Conservation (phyloP, 2,329 filamentous ascomycete species). For the Fusarium sp. region DNA sequence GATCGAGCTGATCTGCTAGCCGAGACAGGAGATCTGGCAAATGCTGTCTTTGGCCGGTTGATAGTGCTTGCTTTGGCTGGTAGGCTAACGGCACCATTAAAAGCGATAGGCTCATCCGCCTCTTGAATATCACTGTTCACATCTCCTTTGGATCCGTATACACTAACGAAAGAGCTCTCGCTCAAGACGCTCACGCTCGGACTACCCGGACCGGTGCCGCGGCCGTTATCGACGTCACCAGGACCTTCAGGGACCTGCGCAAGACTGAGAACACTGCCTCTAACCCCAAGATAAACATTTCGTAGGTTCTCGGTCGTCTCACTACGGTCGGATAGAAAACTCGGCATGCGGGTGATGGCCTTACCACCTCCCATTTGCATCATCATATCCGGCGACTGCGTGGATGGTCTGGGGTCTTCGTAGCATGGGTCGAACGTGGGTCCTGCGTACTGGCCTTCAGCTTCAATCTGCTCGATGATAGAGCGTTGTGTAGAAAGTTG, state of each 20-base stretch:
- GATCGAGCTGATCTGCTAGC: slow-evolving; percentile 43
- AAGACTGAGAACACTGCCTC: slow-evolving; percentile 64
- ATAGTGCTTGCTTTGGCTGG: slow-evolving; percentile 36
- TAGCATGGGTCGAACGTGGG: slow-evolving; percentile 51
- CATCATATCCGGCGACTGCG: slow-evolving; percentile 32
- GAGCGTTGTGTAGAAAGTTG: slow-evolving; percentile 66
- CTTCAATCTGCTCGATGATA: slow-evolving; percentile 66
- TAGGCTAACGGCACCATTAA: slow-evolving; percentile 47
- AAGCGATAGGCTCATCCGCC: slow-evolving; percentile 51
- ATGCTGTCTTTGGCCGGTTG: slow-evolving; percentile 42
- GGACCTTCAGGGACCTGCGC: slow-evolving; percentile 61
- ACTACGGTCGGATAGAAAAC: slow-evolving; percentile 72
- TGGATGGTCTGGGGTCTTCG: slow-evolving; percentile 40
- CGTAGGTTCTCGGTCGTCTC: slow-evolving; percentile 72
- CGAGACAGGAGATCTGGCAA: slow-evolving; percentile 26
- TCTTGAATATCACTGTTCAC: slow-evolving; percentile 45
- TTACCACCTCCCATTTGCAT: slow-evolving; percentile 53
- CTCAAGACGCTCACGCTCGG: slow-evolving; percentile 74
- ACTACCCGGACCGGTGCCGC: slow-evolving; percentile 61
- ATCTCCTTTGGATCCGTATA: slow-evolving; percentile 67
- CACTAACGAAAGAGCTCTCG: slow-evolving; percentile 75
- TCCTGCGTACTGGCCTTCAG: slow-evolving; percentile 54
- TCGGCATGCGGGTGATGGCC: slow-evolving; percentile 70
- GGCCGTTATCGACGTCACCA: slow-evolving; percentile 38
- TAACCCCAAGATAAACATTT: slow-evolving; percentile 68